These are phyloP conservation scores for Thielaviopsis cerberus DNA, from an alignment of 2,329 filamentous ascomycete species.

Conservation along the genomic window DNA sequence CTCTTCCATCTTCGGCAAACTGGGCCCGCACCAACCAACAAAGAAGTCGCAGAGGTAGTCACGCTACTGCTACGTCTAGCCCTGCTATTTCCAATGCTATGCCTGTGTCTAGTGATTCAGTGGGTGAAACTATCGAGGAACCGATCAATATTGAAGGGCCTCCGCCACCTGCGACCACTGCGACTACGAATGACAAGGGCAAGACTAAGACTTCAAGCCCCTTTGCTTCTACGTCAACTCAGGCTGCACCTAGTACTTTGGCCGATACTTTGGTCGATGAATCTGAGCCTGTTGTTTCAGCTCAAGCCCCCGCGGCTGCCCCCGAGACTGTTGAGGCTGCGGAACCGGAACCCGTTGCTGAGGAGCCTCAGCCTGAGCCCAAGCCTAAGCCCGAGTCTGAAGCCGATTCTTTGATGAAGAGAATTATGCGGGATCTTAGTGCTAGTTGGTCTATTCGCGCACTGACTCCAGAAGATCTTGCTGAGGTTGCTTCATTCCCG, in stretches of 20 bases:
- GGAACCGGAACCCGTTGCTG: constrained; percentile 3
- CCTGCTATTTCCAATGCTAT: constrained; percentile 49
- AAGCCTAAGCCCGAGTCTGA: neutral
- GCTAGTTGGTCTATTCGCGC: constrained; percentile 13
- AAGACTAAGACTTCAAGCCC: constrained; percentile 1
- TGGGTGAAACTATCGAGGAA: constrained; percentile 28
- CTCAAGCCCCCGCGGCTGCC: neutral
- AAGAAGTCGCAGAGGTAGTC: constrained; percentile 53
- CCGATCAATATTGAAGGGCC: constrained; percentile 20
- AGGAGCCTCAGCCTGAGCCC: neutral
- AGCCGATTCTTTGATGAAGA: constrained; percentile 3
- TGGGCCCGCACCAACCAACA: constrained; percentile 58
- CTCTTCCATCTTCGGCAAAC: constrained; percentile 80
- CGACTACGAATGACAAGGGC: constrained; percentile 10
- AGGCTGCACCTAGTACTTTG: neutral
- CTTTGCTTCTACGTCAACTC: neutral
- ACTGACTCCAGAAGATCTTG: constrained; percentile 12
- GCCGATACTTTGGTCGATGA: neutral
- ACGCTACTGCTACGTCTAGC: constrained; percentile 67
- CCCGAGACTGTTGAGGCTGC: constrained; percentile 5
- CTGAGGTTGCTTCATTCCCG: constrained; percentile 25
- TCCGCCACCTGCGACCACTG: constrained; percentile 14
- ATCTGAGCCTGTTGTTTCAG: constrained; percentile 3
- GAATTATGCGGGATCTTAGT: constrained; percentile 12
- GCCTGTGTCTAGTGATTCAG: constrained; percentile 25